Base-by-base conservation (phyloP, 2,329 filamentous ascomycete species). In the Verticillium nonalfalfae region DNA sequence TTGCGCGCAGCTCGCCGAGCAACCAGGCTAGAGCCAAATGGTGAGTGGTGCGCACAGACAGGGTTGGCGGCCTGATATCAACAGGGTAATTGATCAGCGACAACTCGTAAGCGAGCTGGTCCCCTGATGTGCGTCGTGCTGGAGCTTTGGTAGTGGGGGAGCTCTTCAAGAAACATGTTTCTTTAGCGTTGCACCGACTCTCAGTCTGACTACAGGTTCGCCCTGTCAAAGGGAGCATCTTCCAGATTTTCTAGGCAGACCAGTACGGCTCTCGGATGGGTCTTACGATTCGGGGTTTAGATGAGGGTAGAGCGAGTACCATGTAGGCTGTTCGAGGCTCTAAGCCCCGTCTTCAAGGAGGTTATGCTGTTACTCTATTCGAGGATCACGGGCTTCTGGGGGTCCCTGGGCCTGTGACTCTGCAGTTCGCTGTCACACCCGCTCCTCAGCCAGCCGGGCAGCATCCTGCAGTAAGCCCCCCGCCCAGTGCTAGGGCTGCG, bases 131-230 rank as follows among this genome's bases (percentile, higher is more conserved):
- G 57, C 40, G 57, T 39, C 34, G 57, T 58, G 57, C 57, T 58
- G 57, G 50, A 58, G 57, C 57, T 58, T 36, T 58, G 45, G 45
- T 21, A 50, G 45, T 13, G 21, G n/a, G 38, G 38, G 33, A 36
- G 55, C 45, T 50, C 45, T 50, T 50, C n/a, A 15, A 40, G 57
- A 58, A 58, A 58, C 57, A 58, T 58, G 57, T 58, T 58, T 58
- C 57, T 50, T 39, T 33, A 34, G 15, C 21, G 45, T 50, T 50
- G 45, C n/a, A n/a, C 45, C n/a, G 15, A 4, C 2, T 9, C 21
- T 1, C n/a, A 10, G n/a, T 21, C 11, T 21, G n/a, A 18, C 18
- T n/a, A 50, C 38, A 34, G 11, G 9, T 31, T 58, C 26, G 38
- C 21, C 45, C 35, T 57, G 34, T 13, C 35, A 21, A 58, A 31